These are phyloP conservation scores for Penicillium sp. DNA, from an alignment of 2,329 filamentous ascomycete genomes.

Conservation along the genomic window DNA sequence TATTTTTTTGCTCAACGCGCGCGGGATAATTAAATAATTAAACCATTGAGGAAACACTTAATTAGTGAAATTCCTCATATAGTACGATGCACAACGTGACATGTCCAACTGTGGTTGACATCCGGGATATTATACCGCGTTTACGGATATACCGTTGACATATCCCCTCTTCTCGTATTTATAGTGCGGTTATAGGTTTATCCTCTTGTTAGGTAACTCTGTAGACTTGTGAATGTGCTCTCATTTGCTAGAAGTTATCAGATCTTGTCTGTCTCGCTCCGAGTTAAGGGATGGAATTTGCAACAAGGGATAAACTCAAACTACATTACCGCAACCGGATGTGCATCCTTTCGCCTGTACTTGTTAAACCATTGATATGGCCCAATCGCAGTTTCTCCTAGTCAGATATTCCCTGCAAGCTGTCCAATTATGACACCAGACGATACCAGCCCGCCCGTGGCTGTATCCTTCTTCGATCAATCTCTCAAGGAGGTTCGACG, in stretches of 20 bases:
- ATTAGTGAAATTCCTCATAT: too few species aligned
- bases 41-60: not conserved
- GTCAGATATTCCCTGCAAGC: not conserved
- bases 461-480: slow-evolving; percentile 31
- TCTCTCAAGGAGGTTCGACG: slow-evolving; percentile 22
- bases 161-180: not conserved
- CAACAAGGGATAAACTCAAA: slow-evolving; percentile 3
- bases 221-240: not conserved
- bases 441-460: slow-evolving; percentile 6
- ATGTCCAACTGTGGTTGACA: not conserved
- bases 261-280: not conserved
- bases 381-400: not conserved
- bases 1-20: not conserved
- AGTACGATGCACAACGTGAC: not conserved
- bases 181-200: not conserved
- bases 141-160: not conserved
- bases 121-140: not conserved
- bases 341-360: not conserved
- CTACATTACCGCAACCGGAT: slow-evolving; percentile 12
- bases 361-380: not conserved
- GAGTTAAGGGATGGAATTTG: slow-evolving; percentile 5
- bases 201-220: not conserved
- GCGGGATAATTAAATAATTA: not conserved
- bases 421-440: not conserved
- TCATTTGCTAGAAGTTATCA: not conserved